Evolutionary conservation across 768 basidiomycete species (phyloP).

Genomic region (Podaxis sp.): DNA sequence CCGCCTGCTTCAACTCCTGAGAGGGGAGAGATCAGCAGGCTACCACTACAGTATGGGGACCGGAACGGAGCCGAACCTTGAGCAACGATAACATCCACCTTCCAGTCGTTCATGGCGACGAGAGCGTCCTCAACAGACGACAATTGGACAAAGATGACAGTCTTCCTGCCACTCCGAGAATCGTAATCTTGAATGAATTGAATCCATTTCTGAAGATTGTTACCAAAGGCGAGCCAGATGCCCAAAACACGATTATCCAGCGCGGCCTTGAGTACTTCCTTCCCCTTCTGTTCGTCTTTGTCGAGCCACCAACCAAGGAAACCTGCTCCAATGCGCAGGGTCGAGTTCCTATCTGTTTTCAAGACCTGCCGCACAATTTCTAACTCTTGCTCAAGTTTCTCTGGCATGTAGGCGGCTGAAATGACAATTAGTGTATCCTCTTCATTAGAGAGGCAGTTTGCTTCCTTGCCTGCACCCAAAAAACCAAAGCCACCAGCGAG

Average conservation of each 20-base stretch:
- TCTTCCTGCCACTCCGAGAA: slow-evolving; percentile 28
- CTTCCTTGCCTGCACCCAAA: slow-evolving; percentile 49
- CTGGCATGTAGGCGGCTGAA: slow-evolving; percentile 20
- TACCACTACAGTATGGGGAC: not conserved
- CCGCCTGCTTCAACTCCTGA: slow-evolving; percentile 79
- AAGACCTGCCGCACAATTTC: slow-evolving; percentile 45
- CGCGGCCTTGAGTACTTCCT: slow-evolving; percentile 42
- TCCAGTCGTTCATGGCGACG: slow-evolving; percentile 59
- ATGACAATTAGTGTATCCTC: not conserved
- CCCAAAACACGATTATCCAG: slow-evolving; percentile 57
- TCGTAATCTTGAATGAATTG: slow-evolving; percentile 53
- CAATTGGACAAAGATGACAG: slow-evolving; percentile 62
- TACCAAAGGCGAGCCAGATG: slow-evolving; percentile 75
- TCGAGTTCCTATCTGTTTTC: slow-evolving; percentile 25
- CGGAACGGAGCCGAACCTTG: slow-evolving; percentile 49
- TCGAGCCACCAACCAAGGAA: slow-evolving; percentile 73
- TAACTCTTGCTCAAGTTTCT: slow-evolving; percentile 47
- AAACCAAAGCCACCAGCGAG: slow-evolving; percentile 76
- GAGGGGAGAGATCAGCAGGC: slow-evolving; percentile 3
- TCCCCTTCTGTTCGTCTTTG: slow-evolving; percentile 30
- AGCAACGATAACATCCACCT: slow-evolving; percentile 68
- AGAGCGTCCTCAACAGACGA: slow-evolving; percentile 55
- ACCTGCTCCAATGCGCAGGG: slow-evolving; percentile 66
- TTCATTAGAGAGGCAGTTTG: not conserved
- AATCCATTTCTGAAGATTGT: slow-evolving; percentile 56